Conservation (phyloP, 179 eudicot species). For the Heliamphora pulchella region DNA sequence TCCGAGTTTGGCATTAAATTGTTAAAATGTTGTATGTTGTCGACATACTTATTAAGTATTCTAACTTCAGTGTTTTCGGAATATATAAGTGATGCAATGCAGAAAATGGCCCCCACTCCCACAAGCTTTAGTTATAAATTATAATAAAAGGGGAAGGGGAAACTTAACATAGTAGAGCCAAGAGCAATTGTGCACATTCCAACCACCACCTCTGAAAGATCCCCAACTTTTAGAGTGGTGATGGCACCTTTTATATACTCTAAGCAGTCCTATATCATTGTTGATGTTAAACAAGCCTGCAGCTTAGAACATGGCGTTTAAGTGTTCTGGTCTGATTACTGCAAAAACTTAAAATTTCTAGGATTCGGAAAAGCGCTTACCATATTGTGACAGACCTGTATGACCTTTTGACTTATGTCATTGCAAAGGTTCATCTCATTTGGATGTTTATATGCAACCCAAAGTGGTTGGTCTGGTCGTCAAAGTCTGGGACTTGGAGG, state of each 20-base stretch:
- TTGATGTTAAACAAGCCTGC: not conserved
- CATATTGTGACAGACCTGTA: not conserved
- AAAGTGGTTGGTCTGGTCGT: too few species aligned
- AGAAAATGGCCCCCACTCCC: not conserved
- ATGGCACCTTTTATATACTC: not conserved
- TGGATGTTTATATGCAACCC: not conserved
- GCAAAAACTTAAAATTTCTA: not conserved
- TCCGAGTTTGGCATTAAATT: not conserved
- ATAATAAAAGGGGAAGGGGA: not conserved
- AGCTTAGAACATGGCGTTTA: not conserved
- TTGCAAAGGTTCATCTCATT: not conserved
- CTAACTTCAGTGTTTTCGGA: not conserved
- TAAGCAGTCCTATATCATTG: not conserved
- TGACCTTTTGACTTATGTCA: not conserved
- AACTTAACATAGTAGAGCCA: not conserved
- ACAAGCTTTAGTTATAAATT: too few species aligned
- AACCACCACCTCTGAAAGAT: not conserved
- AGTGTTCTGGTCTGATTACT: not conserved
- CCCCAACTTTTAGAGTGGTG: not conserved
- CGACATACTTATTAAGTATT: not conserved
- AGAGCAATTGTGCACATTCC: too few species aligned
- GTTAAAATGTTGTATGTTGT: conserved; percentile 5
- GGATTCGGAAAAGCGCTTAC: not conserved
- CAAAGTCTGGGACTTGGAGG: too few species aligned
- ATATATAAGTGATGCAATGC: not conserved